phyloP scores from a whole-genome alignment of 2,329 filamentous ascomycete species.

The Dendrostoma leiphaemia region DNA sequence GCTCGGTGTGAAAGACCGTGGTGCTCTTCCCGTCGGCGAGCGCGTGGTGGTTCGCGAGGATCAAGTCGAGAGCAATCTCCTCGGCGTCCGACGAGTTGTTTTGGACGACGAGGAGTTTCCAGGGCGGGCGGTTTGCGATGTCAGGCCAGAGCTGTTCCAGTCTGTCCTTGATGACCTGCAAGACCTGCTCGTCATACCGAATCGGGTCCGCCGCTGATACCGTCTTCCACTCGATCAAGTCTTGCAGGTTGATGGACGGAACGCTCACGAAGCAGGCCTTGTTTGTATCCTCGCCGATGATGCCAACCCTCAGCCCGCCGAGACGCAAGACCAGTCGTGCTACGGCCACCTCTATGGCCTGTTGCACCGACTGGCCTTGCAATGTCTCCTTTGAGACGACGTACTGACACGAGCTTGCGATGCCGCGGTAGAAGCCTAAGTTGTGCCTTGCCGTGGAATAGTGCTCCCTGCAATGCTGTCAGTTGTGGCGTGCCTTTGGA shows the following conservation, averaged over 20 bases:
- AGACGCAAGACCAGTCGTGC: constrained; percentile 40
- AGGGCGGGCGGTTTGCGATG: constrained; percentile 40
- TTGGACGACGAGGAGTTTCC: constrained; percentile 42
- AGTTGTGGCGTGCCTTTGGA: no score
- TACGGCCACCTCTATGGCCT: constrained; percentile 37
- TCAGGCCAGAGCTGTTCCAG: constrained; percentile 42
- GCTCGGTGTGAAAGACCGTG: constrained; percentile 45
- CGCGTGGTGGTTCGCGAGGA: constrained; percentile 52
- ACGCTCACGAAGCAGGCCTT: constrained; percentile 43
- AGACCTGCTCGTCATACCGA: constrained; percentile 27
- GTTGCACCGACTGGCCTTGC: constrained; percentile 15
- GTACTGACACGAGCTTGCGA: constrained; percentile 46
- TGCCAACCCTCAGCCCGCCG: constrained; percentile 47
- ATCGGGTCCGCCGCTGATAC: constrained; percentile 13
- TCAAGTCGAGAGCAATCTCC: constrained; percentile 34
- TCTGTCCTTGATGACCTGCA: constrained; percentile 34
- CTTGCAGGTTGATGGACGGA: constrained; percentile 38
- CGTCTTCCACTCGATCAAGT: constrained; percentile 38
- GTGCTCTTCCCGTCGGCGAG: constrained; percentile 51
- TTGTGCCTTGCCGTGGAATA: constrained; percentile 45
- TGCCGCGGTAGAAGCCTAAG: constrained; percentile 46
- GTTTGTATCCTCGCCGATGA: constrained; percentile 42
- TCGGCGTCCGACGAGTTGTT: constrained; percentile 15
- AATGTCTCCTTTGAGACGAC: constrained; percentile 19
- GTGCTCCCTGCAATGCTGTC: constrained; percentile 45